phyloP scores from a whole-genome alignment of 192 early-diverging fungal species.

The Allomyces macrogynus region DNA sequence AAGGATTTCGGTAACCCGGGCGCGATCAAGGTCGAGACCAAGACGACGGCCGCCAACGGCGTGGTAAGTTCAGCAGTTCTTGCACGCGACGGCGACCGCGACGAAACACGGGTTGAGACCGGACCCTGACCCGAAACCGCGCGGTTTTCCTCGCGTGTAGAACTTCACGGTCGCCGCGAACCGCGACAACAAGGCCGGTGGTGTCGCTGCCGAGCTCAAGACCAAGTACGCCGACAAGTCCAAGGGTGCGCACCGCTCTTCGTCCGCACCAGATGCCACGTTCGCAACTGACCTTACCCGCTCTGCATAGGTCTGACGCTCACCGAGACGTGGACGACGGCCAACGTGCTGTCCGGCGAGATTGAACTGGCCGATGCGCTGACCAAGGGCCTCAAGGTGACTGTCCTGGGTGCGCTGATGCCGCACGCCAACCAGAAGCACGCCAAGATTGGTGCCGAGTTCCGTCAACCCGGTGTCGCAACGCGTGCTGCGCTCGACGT shows the following conservation, averaged over 20 bases:
- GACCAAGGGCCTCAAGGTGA: slow-evolving; percentile 92
- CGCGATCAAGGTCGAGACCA: slow-evolving; percentile 85
- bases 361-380: slow-evolving; percentile 84
- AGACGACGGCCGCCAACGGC: slow-evolving; percentile 87
- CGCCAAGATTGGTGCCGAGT: slow-evolving; percentile 63
- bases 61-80: slow-evolving; percentile 42
- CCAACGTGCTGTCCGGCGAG: slow-evolving; percentile 75
- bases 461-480: slow-evolving; percentile 90
- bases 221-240: slow-evolving; percentile 90
- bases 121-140: too few relatives aligned
- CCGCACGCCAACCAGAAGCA: slow-evolving; percentile 64
- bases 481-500: slow-evolving; percentile 74
- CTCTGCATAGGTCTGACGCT: slow-evolving; percentile 33
- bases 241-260: slow-evolving; percentile 30
- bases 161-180: slow-evolving; percentile 86
- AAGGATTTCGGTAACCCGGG: slow-evolving; percentile 87
- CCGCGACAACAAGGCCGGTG: slow-evolving; percentile 87
- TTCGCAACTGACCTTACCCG: too few relatives aligned
- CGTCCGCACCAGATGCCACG: too few relatives aligned
- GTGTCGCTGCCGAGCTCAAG: slow-evolving; percentile 89
- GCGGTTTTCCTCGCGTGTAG: too few relatives aligned
- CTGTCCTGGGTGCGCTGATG: slow-evolving; percentile 58
- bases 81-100: too few relatives aligned
- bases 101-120: too few relatives aligned
- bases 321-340: slow-evolving; percentile 93